Evolutionary conservation across 805 yeast genomes (phyloP).

Genomic region (Debaryomyces hansenii): DNA sequence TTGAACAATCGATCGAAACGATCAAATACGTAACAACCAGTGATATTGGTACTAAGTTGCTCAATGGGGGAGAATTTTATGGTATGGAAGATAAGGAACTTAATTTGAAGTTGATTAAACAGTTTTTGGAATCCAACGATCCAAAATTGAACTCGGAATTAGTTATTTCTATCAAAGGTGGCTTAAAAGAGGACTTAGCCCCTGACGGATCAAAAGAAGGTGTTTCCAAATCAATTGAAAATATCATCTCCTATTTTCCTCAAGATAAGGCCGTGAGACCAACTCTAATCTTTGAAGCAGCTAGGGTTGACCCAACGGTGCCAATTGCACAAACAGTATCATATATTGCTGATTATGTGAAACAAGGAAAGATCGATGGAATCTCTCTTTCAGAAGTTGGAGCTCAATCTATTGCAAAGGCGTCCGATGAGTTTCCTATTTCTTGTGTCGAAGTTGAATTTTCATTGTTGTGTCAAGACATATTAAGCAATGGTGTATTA

Average conservation of each 20-base stretch:
- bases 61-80: constrained; percentile 81
- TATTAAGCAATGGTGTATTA: constrained; percentile 62
- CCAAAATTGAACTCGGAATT: constrained; percentile 57
- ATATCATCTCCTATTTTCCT: constrained; percentile 32
- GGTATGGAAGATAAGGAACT: constrained; percentile 43
- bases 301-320: constrained; percentile 61
- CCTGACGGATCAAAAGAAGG: constrained; percentile 55
- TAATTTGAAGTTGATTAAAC: constrained; percentile 59
- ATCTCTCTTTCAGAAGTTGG: constrained; percentile 75
- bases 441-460: constrained; percentile 77
- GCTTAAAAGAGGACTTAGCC: constrained; percentile 34
- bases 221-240: constrained; percentile 49
- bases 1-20: constrained; percentile 52
- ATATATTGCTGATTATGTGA: constrained; percentile 57
- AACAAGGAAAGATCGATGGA: constrained; percentile 65
- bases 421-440: constrained; percentile 56
- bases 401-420: constrained; percentile 59
- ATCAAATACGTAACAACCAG: constrained; percentile 48
- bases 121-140: constrained; percentile 50
- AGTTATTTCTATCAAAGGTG: constrained; percentile 70
- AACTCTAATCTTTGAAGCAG: constrained; percentile 58
- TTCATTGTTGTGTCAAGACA: constrained; percentile 67
- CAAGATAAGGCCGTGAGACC: constrained; percentile 28
- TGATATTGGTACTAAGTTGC: constrained; percentile 47
- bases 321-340: constrained; percentile 61